Conservation (phyloP, 169 alveolate species). For the Cryptosporidium sp. region DNA sequence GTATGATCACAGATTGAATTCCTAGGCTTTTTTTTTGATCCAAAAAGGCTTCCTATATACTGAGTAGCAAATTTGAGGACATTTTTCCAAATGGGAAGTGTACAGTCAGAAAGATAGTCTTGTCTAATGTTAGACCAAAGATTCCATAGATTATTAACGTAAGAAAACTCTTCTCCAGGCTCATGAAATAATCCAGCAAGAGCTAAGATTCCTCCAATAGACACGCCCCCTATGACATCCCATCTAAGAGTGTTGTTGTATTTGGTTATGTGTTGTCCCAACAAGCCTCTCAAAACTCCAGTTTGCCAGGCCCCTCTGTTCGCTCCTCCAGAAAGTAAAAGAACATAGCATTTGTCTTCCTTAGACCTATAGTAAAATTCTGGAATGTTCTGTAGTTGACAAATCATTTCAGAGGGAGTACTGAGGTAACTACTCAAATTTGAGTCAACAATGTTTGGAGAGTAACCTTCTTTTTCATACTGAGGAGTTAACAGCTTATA, state of each 20-base stretch:
- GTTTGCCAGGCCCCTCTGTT: constrained; percentile 76
- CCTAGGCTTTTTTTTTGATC: constrained; percentile 29
- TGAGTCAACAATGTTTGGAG: constrained; percentile 14
- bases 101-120: constrained; percentile 66
- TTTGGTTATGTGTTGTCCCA: constrained; percentile 41
- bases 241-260: constrained; percentile 62
- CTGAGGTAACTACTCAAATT: background rate
- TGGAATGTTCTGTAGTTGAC: constrained; percentile 15
- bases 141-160: constrained; percentile 36
- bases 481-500: background rate
- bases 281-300: constrained; percentile 61
- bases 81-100: constrained; percentile 72
- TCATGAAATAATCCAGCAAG: constrained; percentile 66
- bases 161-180: constrained; percentile 66
- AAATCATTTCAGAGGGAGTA: background rate
- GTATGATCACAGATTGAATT: constrained; percentile 60
- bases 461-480: background rate
- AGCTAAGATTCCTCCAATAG: constrained; percentile 68
- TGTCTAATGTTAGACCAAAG: constrained; percentile 66
- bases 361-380: constrained; percentile 33
- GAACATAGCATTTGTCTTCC: constrained; percentile 62
- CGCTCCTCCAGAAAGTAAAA: constrained; percentile 71
- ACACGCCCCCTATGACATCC: constrained; percentile 72
- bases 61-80: constrained; percentile 34
- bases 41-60: constrained; percentile 33